Percentiles rank a stretch among this genome's conserved stretches.
Conservation (phyloP, 1,284 basidiomycete species). For the Grifola frondosa region DNA sequence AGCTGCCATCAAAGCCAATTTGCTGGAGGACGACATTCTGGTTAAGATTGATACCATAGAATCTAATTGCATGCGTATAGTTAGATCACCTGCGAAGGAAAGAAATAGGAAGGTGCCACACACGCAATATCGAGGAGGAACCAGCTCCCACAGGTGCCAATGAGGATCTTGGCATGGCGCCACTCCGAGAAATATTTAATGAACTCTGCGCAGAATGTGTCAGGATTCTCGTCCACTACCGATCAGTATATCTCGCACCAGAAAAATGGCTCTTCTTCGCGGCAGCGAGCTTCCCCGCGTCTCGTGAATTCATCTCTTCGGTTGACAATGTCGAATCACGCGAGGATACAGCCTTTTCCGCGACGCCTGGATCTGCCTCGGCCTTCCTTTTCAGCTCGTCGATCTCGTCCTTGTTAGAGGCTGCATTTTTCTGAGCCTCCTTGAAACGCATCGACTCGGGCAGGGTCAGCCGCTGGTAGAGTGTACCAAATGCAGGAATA, state of each 20-base stretch:
- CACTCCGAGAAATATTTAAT: constrained; percentile 53
- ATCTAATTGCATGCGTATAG: constrained; percentile 35
- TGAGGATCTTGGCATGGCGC: constrained; percentile 52
- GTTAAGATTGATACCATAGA: constrained; percentile 81
- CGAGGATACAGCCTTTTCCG: constrained; percentile 18
- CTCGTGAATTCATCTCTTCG: too few species aligned
- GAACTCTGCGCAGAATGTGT: constrained; percentile 38
- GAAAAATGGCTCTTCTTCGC: constrained; percentile 40
- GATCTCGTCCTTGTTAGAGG: constrained; percentile 29
- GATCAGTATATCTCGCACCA: constrained; percentile 27
- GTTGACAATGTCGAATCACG: too few species aligned
- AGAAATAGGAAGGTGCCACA: constrained; percentile 14
- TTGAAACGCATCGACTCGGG: constrained; percentile 66
- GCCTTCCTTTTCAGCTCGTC: constrained; percentile 40
- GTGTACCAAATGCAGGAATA: constrained; percentile 55
- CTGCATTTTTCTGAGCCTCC: constrained; percentile 38
- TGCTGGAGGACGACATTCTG: constrained; percentile 70
- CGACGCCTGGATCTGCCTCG: constrained; percentile 24
- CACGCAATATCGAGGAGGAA: constrained; percentile 57
- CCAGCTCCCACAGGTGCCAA: constrained; percentile 56
- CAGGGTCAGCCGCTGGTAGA: constrained; percentile 75
- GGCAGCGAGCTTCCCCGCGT: constrained; percentile 9
- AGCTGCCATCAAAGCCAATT: constrained; percentile 61
- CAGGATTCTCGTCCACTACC: too few species aligned
- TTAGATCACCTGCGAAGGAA: neutral